Conservation (phyloP, 345 rosid genomes). For the Brassica carinata region DNA sequence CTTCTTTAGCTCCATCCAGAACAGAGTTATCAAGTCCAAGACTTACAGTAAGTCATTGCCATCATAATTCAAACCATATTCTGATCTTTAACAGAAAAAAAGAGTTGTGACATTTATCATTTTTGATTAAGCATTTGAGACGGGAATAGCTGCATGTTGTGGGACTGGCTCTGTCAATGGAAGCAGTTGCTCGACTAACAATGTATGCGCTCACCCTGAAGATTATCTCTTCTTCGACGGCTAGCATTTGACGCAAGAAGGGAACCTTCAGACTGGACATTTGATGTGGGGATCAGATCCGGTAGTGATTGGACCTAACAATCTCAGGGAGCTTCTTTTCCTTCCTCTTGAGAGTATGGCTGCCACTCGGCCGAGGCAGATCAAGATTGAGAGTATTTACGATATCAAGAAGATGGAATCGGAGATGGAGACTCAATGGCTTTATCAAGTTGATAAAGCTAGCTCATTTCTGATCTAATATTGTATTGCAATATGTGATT, state of each 20-base stretch:
- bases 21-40: slow-evolving; percentile 31
- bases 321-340: slow-evolving; percentile 37
- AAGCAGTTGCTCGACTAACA: slow-evolving; percentile 8
- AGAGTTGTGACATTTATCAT: neutral
- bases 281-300: slow-evolving; percentile 40
- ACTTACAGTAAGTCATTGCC: slow-evolving; percentile 35
- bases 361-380: slow-evolving; percentile 12
- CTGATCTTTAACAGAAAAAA: no score
- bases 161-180: slow-evolving; percentile 43
- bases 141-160: slow-evolving; percentile 42
- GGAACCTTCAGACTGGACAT: slow-evolving; percentile 30
- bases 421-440: slow-evolving; percentile 26
- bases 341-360: slow-evolving; percentile 29
- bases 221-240: slow-evolving; percentile 44
- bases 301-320: slow-evolving; percentile 33
- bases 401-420: slow-evolving; percentile 27
- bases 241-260: slow-evolving; percentile 36
- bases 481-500: no score
- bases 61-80: neutral
- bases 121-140: slow-evolving; percentile 35
- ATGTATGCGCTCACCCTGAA: slow-evolving; percentile 33
- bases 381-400: slow-evolving; percentile 22
- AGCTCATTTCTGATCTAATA: slow-evolving; percentile 2
- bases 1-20: slow-evolving; percentile 34
- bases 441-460: slow-evolving; percentile 9